Evolutionary conservation across 768 basidiomycete genomes (phyloP).

Genomic region (Macrolepiota albuminosa): DNA sequence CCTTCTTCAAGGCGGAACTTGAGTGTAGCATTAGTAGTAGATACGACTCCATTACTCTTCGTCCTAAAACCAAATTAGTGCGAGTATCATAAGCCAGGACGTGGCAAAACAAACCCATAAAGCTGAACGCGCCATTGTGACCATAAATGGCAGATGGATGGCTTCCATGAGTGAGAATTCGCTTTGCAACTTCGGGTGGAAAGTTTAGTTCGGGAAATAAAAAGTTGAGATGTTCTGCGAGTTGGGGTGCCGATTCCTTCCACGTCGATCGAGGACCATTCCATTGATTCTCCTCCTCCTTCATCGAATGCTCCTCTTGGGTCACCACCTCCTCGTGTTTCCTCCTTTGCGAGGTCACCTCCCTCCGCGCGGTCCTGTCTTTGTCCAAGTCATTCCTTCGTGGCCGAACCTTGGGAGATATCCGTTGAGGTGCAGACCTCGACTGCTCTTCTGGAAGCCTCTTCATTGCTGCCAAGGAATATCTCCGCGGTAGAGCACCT

Average conservation of each 20-base stretch:
- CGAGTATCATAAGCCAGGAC: conserved; percentile 48
- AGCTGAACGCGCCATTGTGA: conserved; percentile 68
- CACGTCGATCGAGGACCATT: conserved; percentile 12
- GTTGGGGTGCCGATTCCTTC: conserved; percentile 17
- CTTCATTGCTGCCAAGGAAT: conserved; percentile 23
- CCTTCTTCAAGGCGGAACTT: conserved; percentile 37
- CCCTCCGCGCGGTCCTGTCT: background rate
- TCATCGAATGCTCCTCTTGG: background rate
- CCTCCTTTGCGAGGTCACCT: background rate
- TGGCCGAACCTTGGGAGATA: conserved; percentile 1
- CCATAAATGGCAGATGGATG: conserved; percentile 63
- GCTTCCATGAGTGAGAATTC: conserved; percentile 75
- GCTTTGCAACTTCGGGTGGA: conserved; percentile 62
- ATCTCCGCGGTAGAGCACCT: conserved; percentile 20
- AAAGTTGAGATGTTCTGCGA: conserved; percentile 41
- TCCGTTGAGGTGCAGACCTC: conserved; percentile 12
- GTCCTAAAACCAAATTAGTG: conserved; percentile 45
- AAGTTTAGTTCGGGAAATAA: conserved; percentile 67
- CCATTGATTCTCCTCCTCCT: conserved; percentile 7
- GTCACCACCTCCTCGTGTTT: background rate
- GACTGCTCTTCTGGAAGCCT: conserved; percentile 15
- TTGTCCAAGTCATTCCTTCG: conserved; percentile 3
- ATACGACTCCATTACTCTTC: conserved; percentile 74
- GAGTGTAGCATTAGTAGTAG: conserved; percentile 68
- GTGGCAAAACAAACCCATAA: conserved; percentile 54